Conservation (phyloP, 2,329 filamentous ascomycete species). For the Exophiala oligosperma region DNA sequence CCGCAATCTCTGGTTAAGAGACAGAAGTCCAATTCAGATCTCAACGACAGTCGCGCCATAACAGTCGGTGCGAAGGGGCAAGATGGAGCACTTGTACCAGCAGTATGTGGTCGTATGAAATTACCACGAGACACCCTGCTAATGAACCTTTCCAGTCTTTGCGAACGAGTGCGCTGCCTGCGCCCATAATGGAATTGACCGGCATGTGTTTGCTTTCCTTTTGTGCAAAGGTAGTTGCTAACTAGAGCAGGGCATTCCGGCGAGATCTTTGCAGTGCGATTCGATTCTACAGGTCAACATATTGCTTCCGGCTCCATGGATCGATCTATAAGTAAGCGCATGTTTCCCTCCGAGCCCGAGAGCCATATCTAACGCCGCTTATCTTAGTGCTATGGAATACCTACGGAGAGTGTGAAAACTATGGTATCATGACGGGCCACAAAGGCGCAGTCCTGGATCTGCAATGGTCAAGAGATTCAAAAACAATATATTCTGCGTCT, state of each 20-base stretch:
- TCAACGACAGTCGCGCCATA: conserved; percentile 57
- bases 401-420: conserved; percentile 91
- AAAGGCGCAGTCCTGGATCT: conserved; percentile 88
- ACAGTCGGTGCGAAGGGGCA: conserved; percentile 52
- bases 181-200: conserved; percentile 90
- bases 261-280: conserved; percentile 87
- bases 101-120: conserved; percentile 52
- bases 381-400: conserved; percentile 84
- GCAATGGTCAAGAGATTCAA: conserved; percentile 94
- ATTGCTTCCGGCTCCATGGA: conserved; percentile 98
- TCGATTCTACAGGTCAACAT: conserved; percentile 81
- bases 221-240: conserved; percentile 3
- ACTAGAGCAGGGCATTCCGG: conserved; percentile 59
- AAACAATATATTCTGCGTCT: conserved; percentile 86
- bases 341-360: not conserved
- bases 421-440: conserved; percentile 83
- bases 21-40: conserved; percentile 69
- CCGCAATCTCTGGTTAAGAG: conserved; percentile 85
- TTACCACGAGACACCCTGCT: conserved; percentile 13
- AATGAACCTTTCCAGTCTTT: conserved; percentile 57
- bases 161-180: conserved; percentile 78
- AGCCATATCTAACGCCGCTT: not conserved
- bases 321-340: conserved; percentile 72
- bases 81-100: conserved; percentile 65
- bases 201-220: conserved; percentile 54